A percentile compares a stretch with the other conserved stretches of the same genome.
These are phyloP conservation scores for Stylosanthes scabra DNA, from an alignment of 331 rosid genomes.

Conservation along the genomic window DNA sequence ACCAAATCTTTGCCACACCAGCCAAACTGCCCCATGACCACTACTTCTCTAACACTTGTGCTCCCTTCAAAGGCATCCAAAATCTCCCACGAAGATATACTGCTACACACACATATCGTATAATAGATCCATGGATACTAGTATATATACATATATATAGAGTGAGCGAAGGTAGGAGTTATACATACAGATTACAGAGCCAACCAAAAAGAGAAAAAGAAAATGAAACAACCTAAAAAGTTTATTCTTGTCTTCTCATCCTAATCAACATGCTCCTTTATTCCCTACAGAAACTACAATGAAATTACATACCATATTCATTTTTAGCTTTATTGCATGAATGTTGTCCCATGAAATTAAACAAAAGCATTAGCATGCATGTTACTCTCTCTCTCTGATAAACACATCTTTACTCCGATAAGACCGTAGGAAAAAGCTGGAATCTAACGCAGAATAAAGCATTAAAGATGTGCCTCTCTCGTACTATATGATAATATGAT, in stretches of 20 bases:
- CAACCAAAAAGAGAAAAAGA: conserved; percentile 42
- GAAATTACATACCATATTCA: conserved; percentile 56
- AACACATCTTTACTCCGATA: conserved; percentile 48
- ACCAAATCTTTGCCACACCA: conserved; percentile 70
- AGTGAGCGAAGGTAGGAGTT: not conserved
- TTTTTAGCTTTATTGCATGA: conserved; percentile 71
- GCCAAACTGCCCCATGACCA: conserved; percentile 28
- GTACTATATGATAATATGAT: conserved; percentile 6
- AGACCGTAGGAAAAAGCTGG: conserved; percentile 58
- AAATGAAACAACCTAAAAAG: conserved; percentile 55
- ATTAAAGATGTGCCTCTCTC: conserved; percentile 60
- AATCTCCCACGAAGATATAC: conserved; percentile 61
- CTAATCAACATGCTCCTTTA: conserved; percentile 49
- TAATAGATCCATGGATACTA: no score
- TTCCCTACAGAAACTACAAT: conserved; percentile 67
- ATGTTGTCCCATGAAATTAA: conserved; percentile 64
- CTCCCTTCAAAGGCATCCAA: conserved; percentile 53
- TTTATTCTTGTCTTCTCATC: conserved; percentile 88
- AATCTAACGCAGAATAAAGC: conserved; percentile 87
- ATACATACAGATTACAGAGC: conserved; percentile 18
- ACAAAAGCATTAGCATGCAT: conserved; percentile 53
- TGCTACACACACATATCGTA: conserved; percentile 1
- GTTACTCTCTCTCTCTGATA: conserved; percentile 53
- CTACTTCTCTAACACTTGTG: conserved; percentile 19
- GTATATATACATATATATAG: not conserved